Base-by-base conservation (phyloP, 352 stramenopile species). In the Phytophthora colocasiae region DNA sequence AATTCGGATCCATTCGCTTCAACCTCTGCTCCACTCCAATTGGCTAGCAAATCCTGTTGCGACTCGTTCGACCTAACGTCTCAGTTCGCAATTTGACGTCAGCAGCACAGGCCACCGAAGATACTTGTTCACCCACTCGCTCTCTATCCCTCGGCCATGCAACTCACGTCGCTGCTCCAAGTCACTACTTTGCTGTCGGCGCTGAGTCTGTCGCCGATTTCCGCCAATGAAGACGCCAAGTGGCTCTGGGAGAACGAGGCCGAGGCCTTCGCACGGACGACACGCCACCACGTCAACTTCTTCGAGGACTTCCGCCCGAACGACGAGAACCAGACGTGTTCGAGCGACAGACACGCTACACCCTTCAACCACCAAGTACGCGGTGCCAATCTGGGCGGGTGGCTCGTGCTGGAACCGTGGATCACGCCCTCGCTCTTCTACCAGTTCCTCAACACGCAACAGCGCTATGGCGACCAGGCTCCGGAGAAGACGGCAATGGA, bases 401-500 rank as follows among this genome's bases (percentile, higher is more conserved):
- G 63, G 63, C 57, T 71, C 10, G 63, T 71, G 17, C 38, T 71
- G 57, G 63, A 71, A 49, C 63, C 63, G 27, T 71, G 58, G 44
- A 67, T 71, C 63, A 71, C 63, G 8, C 63, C 63, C 14, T 67
- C 57, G 19, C 63, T 71, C 57, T 71, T 71, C 57, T 71, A 71
- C 58, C 63, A 71, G 50, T 71, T 71, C 57, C 57, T 68, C 70
- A 92, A 82, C 45, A 91, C 80, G 22, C 77, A 90, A 47, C 77
- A 92, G 58, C 80, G 78, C 49, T 90, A 82, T 58, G 81, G 80
- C 6, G 80, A 93, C 55, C 60, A 92, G 38, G 85, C 94, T 29
- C 85, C 82, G 2, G 79, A 90, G 53, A 92, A 91, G 38, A 95
- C 85, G 7, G 95, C 81, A 32, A 97, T 98, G 85, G 95, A 98